Conservation (phyloP, 164 flowering plant species). For the Annona cherimola region DNA sequence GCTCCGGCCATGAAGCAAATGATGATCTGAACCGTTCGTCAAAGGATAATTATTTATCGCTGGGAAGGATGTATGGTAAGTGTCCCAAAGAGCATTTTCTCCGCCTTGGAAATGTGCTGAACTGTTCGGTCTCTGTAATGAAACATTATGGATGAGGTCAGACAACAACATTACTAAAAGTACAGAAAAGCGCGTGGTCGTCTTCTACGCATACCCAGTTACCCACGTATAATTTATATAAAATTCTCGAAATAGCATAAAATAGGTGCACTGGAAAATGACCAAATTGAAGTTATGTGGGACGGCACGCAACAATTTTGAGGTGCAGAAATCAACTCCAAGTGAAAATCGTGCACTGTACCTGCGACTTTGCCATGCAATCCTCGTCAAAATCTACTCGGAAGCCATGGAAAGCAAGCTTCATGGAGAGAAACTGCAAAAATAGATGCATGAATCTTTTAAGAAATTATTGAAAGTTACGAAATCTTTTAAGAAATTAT, state of each 20-base stretch:
- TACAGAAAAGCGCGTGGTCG: background rate
- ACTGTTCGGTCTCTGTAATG: constrained; percentile 34
- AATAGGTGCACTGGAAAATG: background rate
- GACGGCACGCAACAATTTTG: background rate
- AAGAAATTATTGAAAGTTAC: no score
- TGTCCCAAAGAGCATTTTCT: constrained; percentile 31
- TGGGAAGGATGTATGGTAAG: constrained; percentile 11
- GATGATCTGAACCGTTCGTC: constrained; percentile 30
- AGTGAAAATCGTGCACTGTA: background rate
- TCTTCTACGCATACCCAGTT: background rate
- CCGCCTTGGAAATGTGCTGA: constrained; percentile 28
- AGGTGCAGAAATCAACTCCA: background rate
- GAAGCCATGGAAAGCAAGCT: constrained; percentile 72
- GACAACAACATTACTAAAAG: background rate
- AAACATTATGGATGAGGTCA: constrained; percentile 4
- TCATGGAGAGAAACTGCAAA: constrained; percentile 82
- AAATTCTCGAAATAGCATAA: no score
- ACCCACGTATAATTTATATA: background rate
- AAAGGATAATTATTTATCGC: constrained; percentile 27
- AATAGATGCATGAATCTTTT: background rate
- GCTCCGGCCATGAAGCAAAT: constrained; percentile 35
- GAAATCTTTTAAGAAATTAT: no score
- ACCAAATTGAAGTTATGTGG: background rate
- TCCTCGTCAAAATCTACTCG: constrained; percentile 46
- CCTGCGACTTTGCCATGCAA: constrained; percentile 36